Evolutionary conservation across 257 asterid genomes (phyloP).

Genomic region (Solanum sitiens): DNA sequence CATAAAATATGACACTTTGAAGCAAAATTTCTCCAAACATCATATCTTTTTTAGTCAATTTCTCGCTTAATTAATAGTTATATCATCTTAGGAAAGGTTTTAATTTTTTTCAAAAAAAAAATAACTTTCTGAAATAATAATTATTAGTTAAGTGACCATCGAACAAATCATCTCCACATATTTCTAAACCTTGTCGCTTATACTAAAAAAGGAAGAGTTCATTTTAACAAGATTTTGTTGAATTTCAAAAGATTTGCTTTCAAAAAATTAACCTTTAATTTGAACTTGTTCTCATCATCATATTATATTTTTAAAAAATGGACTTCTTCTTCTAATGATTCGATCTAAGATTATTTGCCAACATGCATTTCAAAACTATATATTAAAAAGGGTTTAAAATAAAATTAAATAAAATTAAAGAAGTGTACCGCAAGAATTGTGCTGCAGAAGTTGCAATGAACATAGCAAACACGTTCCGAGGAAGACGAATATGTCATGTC

Average conservation of each 20-base stretch:
- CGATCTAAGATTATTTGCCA: background rate
- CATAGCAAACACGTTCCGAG: constrained; percentile 79
- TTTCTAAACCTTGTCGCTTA: background rate
- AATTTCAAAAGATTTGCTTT: background rate
- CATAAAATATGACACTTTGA: background rate
- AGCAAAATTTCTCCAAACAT: background rate
- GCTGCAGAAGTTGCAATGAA: constrained; percentile 92
- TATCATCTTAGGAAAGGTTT: background rate
- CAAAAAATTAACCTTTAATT: background rate
- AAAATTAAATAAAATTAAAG: background rate
- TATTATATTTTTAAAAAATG: background rate
- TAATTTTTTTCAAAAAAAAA: background rate
- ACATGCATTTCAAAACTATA: background rate
- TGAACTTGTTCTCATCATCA: background rate
- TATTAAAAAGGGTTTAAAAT: background rate
- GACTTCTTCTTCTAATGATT: background rate
- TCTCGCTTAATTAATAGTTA: background rate
- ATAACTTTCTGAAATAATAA: background rate
- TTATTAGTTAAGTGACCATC: background rate
- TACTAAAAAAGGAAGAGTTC: background rate
- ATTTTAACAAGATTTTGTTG: background rate
- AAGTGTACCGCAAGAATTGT: constrained; percentile 73
- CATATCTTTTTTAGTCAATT: background rate
- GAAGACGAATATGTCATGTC: constrained; percentile 22
- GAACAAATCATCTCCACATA: background rate